phyloP scores from a whole-genome alignment of 352 stramenopile genomes.

The Phytopythium mirpurense region DNA sequence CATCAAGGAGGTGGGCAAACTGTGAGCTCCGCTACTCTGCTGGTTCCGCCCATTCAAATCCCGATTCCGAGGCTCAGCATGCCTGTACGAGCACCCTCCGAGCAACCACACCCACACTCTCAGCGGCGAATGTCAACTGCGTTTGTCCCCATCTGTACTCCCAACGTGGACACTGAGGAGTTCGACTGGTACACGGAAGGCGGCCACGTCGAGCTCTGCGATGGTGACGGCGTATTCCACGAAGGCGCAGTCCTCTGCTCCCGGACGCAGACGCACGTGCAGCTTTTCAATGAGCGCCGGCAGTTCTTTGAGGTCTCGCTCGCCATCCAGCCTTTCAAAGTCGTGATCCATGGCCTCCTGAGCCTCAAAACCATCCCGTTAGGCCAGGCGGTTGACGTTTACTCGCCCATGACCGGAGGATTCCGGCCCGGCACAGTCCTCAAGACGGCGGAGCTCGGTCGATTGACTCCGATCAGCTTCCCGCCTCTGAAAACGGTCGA shows the following conservation, averaged over 20 bases:
- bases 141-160: constrained; percentile 4
- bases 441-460: constrained; percentile 31
- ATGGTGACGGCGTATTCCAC: constrained; percentile 22
- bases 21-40: too few relatives aligned
- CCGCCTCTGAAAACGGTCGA: constrained; percentile 19
- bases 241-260: constrained; percentile 51
- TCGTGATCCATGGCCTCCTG: constrained; percentile 43
- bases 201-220: constrained; percentile 42
- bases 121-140: not conserved
- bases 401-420: constrained; percentile 39
- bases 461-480: constrained; percentile 37
- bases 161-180: constrained; percentile 8
- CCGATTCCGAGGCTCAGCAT: not conserved
- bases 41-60: not conserved
- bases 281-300: constrained; percentile 45
- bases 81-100: not conserved
- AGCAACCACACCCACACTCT: not conserved
- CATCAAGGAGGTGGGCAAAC: too few relatives aligned
- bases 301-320: constrained; percentile 47
- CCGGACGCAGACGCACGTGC: constrained; percentile 25
- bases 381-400: constrained; percentile 44
- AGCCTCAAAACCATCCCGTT: constrained; percentile 39
- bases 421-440: constrained; percentile 34
- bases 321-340: constrained; percentile 37
- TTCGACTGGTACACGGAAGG: constrained; percentile 60